A percentile compares a stretch with the other conserved stretches of the same genome.
phyloP scores from a whole-genome alignment of 208 protist genomes.

The Acanthamoeba castellanii region DNA sequence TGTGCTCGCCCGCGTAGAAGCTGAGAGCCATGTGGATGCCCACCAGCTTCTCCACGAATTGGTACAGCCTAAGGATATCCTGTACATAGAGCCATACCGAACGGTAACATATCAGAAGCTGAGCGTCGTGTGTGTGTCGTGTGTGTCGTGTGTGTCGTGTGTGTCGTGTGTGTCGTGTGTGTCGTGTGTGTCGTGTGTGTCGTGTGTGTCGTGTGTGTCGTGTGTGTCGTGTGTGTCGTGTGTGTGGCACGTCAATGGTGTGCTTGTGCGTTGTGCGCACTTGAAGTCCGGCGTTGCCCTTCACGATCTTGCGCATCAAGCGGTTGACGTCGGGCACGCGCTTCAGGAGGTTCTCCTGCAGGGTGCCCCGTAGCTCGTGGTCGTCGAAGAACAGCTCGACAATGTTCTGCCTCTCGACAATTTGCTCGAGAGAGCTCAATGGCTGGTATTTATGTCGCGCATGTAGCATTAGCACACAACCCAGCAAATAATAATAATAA shows the following conservation, averaged over 20 bases:
- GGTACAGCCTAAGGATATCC: constrained; percentile 92
- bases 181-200: no score
- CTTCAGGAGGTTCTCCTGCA: constrained; percentile 92
- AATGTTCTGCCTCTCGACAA: constrained; percentile 94
- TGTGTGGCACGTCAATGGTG: background rate
- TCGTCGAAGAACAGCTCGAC: constrained; percentile 95
- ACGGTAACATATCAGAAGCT: no score
- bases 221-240: no score
- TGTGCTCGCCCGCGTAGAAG: constrained; percentile 87
- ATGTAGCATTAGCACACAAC: background rate
- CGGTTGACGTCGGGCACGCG: constrained; percentile 95
- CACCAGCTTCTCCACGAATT: constrained; percentile 91
- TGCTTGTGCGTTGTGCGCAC: background rate
- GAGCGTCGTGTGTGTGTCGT: no score
- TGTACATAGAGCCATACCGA: constrained; percentile 78
- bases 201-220: no score
- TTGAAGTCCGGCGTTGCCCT: constrained; percentile 73
- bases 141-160: no score
- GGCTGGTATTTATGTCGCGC: constrained; percentile 83
- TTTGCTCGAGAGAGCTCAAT: constrained; percentile 93
- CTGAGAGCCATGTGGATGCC: constrained; percentile 89
- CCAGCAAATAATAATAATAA: no score
- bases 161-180: no score
- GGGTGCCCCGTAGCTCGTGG: constrained; percentile 90
- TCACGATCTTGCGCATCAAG: constrained; percentile 85